Base-by-base conservation (phyloP, 2,329 filamentous ascomycete genomes). In the Fusarium foetens region DNA sequence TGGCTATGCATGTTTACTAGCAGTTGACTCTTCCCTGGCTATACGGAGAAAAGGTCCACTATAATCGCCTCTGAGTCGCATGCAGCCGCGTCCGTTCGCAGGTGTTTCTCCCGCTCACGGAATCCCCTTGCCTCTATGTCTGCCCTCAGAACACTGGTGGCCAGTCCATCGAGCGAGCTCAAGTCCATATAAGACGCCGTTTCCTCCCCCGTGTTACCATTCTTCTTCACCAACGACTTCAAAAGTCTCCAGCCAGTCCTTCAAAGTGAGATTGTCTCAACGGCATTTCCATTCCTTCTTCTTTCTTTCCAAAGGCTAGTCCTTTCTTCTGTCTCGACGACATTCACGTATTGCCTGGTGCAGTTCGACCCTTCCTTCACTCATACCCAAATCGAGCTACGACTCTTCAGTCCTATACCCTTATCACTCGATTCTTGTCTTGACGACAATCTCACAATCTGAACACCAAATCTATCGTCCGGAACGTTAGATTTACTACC, bases 11-110 rank as follows among this genome's bases (percentile, higher is more conserved):
- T 23, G 68, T 43, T 59, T 64, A 39, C 57, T 51, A 60, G 64
- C 63, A 61, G 51, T 60, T 76, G 76, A 76, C 61, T 66, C 80
- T 79, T 79, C 78, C 80, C 77, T 75, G 76, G 75, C 74, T 75
- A 45, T 52, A 74, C 41, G 65, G 51, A 66, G 58, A 59, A 57
- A 29, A 36, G 60, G 45, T 77, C 64, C 61, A 70, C 64, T 46
- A 58, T 63, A 71, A 75, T 69, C 65, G 51, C 45, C 67, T 59
- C 68, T 55, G 48, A 60, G 61, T 66, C 48, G 53, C 54, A 75
- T 65, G 31, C 43, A 53, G 52, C 62, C 51, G 65, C 65, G 45
- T 70, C 73, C 71, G 75, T 73, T 76, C 68, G 73, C 68, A 62
- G 41, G 46, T 59, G 66, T 58, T 62, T 58, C 42, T 66, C 41